Evolutionary conservation across 768 basidiomycete species (phyloP), one percentile per base, ranked within the genome.

Genomic region (Boletus huronensis): DNA sequence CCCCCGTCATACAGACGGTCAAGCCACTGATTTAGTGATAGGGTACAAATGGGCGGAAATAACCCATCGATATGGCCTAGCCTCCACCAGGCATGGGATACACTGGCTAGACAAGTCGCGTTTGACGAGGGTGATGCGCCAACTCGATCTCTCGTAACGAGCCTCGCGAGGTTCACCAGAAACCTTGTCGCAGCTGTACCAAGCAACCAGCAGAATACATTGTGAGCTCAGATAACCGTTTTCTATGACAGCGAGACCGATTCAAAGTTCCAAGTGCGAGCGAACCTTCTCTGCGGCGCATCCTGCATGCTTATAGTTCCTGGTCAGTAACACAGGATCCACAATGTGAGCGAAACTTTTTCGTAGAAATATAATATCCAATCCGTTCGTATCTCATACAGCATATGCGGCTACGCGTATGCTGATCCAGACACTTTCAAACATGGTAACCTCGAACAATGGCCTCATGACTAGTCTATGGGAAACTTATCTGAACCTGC

Each of bases 161-260:
- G 74, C 60, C 63, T 92, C 21, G 87, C 84, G 8, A 87, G 83
- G 63, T 85, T 95, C 64, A 92, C 90, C 14, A 80, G 94, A 55
- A 95, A 97, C 66, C 71, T 94, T 10, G 83, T 90, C 32, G 91
- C 91, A 10, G 89, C 84, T 6, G 79, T 85, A 16, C 77, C 82
- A 8, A 66, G 68, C n/a, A 91, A 92, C 70, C 94, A 97, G 66
- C 64, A 69, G 38, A 74, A 72, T 54, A 86, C 88, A 25, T 87
- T 82, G 93, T 95, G 62, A 76, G 91, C 73, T 19, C 31, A 25
- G 13, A 36, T 50, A 21, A 17, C 35, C 8, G 4, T 35, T 23
- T 43, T 19, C 23, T 6, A 4, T 51, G 36, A 42, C 50, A 36
- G 14, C 21, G 44, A 41, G 53, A 43, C 46, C 48, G 16, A 61